Percentiles rank a stretch among this genome's conserved stretches.
phyloP scores from a whole-genome alignment of 2,329 filamentous ascomycete species.

The Colletotrichum sp. region DNA sequence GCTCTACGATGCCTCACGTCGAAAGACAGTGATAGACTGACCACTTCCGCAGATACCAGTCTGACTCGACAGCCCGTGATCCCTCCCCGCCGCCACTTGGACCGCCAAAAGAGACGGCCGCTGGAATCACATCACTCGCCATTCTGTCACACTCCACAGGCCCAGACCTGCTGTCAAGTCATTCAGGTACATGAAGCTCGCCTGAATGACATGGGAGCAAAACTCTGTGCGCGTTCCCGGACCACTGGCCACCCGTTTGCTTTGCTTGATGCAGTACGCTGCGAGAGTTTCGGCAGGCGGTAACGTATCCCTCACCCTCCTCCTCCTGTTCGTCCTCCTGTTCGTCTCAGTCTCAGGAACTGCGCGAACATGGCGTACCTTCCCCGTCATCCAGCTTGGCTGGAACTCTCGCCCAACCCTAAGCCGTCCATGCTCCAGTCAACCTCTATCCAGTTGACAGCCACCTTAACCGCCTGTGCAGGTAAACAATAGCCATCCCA shows the following conservation, averaged over 20 bases:
- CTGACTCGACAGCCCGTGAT: not conserved
- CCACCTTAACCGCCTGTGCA: not conserved
- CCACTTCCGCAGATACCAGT: not conserved
- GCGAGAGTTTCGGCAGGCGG: conserved; percentile 2
- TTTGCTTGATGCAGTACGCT: not conserved
- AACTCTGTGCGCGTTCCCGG: conserved; percentile 4
- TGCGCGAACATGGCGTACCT: conserved; percentile 1
- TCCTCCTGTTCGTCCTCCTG: not conserved
- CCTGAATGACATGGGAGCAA: not conserved
- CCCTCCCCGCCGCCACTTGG: not conserved
- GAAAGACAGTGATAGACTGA: not conserved
- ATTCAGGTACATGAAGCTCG: not conserved
- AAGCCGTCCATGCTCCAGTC: not conserved
- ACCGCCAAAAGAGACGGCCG: not conserved
- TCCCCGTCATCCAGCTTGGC: conserved; percentile 2
- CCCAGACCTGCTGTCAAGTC: not conserved
- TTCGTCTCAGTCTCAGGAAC: conserved; percentile 18
- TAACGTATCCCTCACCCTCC: not conserved
- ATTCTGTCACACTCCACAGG: not conserved
- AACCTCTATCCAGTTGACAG: not conserved
- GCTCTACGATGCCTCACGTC: not conserved
- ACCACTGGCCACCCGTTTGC: conserved; percentile 10
- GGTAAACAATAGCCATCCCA: not conserved
- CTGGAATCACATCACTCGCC: not conserved
- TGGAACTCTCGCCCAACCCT: not conserved